Conservation (phyloP, 352 stramenopile species). For the Globisporangium alternatum region DNA sequence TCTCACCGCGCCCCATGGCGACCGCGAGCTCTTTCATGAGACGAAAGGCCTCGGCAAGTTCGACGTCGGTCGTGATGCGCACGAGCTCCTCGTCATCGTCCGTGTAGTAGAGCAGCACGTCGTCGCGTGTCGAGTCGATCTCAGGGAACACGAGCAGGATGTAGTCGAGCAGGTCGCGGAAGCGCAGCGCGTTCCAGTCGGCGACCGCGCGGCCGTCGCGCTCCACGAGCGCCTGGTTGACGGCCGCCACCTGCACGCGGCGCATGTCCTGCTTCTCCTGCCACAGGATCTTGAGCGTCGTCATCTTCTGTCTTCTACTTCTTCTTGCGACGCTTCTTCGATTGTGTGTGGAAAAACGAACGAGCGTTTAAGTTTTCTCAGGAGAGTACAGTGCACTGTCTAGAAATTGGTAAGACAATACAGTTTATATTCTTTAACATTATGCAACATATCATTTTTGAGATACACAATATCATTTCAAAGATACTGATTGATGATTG, state of each 20-base stretch:
- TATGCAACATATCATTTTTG: too few species aligned
- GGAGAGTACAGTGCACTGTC: too few species aligned
- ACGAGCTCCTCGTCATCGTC: constrained; percentile 84
- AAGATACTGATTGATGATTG: too few species aligned
- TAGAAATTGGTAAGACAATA: not conserved
- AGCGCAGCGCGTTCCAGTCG: constrained; percentile 37
- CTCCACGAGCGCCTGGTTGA: constrained; percentile 52
- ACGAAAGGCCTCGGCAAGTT: constrained; percentile 74
- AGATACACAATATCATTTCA: too few species aligned
- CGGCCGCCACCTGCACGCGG: constrained; percentile 69
- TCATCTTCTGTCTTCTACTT: constrained; percentile 30
- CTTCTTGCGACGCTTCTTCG: not conserved
- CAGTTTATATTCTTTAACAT: too few species aligned
- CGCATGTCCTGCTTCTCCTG: constrained; percentile 83
- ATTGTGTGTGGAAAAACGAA: not conserved
- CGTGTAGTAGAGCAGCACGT: constrained; percentile 77
- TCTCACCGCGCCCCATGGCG: constrained; percentile 33
- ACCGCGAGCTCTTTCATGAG: constrained; percentile 70
- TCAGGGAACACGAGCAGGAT: constrained; percentile 67
- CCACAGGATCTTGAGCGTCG: constrained; percentile 86
- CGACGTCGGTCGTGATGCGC: constrained; percentile 77
- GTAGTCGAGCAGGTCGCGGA: constrained; percentile 66
- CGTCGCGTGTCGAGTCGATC: constrained; percentile 24
- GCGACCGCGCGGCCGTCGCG: constrained; percentile 37
- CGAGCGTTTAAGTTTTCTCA: not conserved